These are phyloP conservation scores for Lecanosticta acicola DNA, from an alignment of 2,329 filamentous ascomycete species.

Conservation along the genomic window DNA sequence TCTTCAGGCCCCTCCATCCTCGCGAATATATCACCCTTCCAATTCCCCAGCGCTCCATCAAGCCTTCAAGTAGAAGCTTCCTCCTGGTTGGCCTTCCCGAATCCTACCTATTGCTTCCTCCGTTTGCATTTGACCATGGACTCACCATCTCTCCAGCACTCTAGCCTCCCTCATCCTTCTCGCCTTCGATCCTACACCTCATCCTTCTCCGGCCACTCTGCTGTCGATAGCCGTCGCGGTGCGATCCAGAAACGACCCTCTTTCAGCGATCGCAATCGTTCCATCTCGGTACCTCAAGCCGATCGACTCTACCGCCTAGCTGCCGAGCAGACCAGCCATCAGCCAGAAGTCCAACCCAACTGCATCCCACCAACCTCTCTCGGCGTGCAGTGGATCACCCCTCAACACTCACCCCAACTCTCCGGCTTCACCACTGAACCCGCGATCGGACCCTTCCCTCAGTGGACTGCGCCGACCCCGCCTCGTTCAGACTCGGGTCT, in stretches of 20 bases:
- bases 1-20: conserved; percentile 3
- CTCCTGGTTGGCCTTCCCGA: conserved; percentile 20
- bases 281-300: conserved; percentile 27
- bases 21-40: conserved; percentile 18
- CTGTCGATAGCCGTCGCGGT: conserved; percentile 23
- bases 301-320: conserved; percentile 28
- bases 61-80: conserved; percentile 12
- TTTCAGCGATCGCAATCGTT: conserved; percentile 22
- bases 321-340: conserved; percentile 16
- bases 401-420: conserved; percentile 31
- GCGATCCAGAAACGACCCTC: conserved; percentile 27
- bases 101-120: conserved; percentile 6
- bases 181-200: conserved; percentile 25
- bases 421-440: conserved; percentile 21
- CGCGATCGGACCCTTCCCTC: conserved; percentile 26
- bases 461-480: conserved; percentile 31
- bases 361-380: conserved; percentile 9
- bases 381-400: conserved; percentile 27
- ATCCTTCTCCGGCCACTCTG: conserved; percentile 18
- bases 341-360: neutral
- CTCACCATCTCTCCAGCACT: conserved; percentile 30
- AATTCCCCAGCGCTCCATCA: too few relatives aligned
- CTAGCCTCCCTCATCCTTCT: conserved; percentile 14
- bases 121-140: conserved; percentile 25
- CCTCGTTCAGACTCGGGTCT: conserved; percentile 32